phyloP scores from a whole-genome alignment of 2,329 filamentous ascomycete species.

The Monosporascus ibericus region DNA sequence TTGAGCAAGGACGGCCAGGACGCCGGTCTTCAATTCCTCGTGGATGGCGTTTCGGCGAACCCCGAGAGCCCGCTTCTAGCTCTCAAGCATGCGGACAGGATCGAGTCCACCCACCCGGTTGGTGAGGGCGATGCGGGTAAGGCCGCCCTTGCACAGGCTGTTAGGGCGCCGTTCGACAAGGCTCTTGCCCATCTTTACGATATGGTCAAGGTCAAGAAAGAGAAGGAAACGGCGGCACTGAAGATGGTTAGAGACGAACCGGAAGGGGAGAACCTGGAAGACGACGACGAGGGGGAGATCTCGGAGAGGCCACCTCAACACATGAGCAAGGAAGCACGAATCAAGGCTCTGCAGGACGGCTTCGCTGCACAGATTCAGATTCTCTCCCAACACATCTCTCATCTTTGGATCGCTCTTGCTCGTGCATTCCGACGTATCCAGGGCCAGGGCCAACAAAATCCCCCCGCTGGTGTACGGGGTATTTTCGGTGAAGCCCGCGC shows the following conservation, averaged over 20 bases:
- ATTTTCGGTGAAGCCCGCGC: constrained; percentile 86
- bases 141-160: constrained; percentile 68
- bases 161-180: constrained; percentile 77
- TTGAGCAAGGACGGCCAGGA: constrained; percentile 49
- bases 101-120: constrained; percentile 71
- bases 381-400: constrained; percentile 80
- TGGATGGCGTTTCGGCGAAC: constrained; percentile 79
- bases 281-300: constrained; percentile 47
- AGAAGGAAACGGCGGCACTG: constrained; percentile 55
- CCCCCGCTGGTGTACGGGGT: constrained; percentile 66
- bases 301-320: constrained; percentile 34
- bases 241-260: constrained; percentile 33
- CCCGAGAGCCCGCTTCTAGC: constrained; percentile 89
- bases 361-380: constrained; percentile 68
- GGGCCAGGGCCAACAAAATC: constrained; percentile 65
- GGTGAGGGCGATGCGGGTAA: constrained; percentile 72
- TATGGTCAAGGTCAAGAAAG: constrained; percentile 67
- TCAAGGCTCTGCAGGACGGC: constrained; percentile 56
- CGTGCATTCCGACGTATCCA: constrained; percentile 91
- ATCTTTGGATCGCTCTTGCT: constrained; percentile 91
- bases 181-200: constrained; percentile 84
- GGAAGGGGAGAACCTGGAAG: constrained; percentile 29
- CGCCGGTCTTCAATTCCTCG: constrained; percentile 67
- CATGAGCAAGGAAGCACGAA: constrained; percentile 59
- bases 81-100: constrained; percentile 80